Evolutionary conservation across 2,329 filamentous ascomycete species (phyloP), one percentile per base, ranked within the genome.

Genomic region (Ophiostoma ulmi): DNA sequence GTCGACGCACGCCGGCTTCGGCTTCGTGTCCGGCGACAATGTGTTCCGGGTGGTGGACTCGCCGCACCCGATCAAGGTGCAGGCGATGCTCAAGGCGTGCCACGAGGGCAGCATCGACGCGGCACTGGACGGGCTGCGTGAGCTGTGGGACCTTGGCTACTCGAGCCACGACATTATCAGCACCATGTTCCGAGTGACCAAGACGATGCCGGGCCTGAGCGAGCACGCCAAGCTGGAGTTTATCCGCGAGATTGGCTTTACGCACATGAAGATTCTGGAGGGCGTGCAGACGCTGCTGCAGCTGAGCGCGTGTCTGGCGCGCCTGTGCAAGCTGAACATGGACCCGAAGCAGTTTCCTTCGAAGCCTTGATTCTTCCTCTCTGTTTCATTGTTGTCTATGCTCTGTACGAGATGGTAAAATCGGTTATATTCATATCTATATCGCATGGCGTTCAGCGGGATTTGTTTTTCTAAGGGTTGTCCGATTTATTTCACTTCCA

Each of bases 81-180:
- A 99, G 83, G 93, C 93, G 22, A 97, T 99, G 93, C 89, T 99
- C 77, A 98, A 97, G 84, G 92, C 93, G 1, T 98, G 95, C 81
- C 93, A 95, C 80, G 94, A 98, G 79, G 91, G 91, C 69, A 93
- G 94, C 75, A 87, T 99, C 31, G 94, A 97, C 79, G 88, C 89
- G 72, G 95, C 95, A 1, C 83, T 99, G 72, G 93, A 97, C 75
- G 88, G 87, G 4, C 81, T 99, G 74, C 91, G 93, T 75, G 95
- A 98, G 82, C 84, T 99, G 61, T 99, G 95, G 94, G 88, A 91
- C 72, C 83, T 98, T 72, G 95, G 95, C 17, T 99, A 99, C 82
- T 97, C 93, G n/a, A 96, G 93, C 76, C 94, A 99, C 82, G 95
- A 99, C 80, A 97, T 99, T 76, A 96, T 99, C 80, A 96, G 91